A percentile compares a stretch with the other conserved stretches of the same genome.
phyloP scores from a whole-genome alignment of 2,329 filamentous ascomycete species.

The Apiospora rasikravindrae region DNA sequence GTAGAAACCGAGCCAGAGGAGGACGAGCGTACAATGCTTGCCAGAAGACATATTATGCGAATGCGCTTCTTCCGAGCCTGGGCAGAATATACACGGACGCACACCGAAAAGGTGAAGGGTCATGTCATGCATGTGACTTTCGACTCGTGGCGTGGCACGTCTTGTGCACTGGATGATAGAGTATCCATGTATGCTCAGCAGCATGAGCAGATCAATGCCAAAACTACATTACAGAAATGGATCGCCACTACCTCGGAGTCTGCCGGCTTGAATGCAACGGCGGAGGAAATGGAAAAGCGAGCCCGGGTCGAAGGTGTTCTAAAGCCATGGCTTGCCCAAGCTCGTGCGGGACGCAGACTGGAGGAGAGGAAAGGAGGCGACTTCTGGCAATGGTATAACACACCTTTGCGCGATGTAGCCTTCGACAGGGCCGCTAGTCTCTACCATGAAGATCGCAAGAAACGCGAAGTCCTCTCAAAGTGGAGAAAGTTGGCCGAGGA shows the following conservation, averaged over 20 bases:
- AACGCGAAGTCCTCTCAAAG: conserved; percentile 11
- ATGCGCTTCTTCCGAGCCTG: conserved; percentile 41
- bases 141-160: conserved; percentile 23
- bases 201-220: neutral
- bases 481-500: conserved; percentile 23
- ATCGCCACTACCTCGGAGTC: neutral
- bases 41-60: conserved; percentile 40
- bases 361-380: conserved; percentile 19
- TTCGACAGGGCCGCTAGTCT: conserved; percentile 20
- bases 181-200: neutral
- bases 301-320: conserved; percentile 20
- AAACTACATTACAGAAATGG: conserved; percentile 16
- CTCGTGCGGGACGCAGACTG: conserved; percentile 18
- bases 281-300: conserved; percentile 13
- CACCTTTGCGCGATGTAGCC: conserved; percentile 19
- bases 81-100: conserved; percentile 36
- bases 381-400: conserved; percentile 23
- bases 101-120: conserved; percentile 30
- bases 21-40: conserved; percentile 39
- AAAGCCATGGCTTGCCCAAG: conserved; percentile 24
- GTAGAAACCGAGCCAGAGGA: conserved; percentile 19
- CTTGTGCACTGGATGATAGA: neutral
- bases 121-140: conserved; percentile 27
- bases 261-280: neutral
- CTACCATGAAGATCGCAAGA: conserved; percentile 16